Conservation (phyloP, 345 rosid species). For the Eucalyptus viminalis region DNA sequence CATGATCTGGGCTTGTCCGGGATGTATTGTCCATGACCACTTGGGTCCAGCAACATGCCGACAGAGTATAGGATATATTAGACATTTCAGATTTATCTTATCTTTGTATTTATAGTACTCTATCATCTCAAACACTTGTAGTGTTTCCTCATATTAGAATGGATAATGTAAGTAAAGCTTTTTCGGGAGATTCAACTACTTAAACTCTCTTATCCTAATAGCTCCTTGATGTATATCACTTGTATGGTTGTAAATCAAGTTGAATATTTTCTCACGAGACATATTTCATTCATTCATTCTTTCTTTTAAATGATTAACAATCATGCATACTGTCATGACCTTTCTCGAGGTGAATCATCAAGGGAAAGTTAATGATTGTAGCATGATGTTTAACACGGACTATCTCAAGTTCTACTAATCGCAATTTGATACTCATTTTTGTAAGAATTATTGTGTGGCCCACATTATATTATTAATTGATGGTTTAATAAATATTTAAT, state of each 20-base stretch:
- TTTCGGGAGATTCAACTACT: neutral
- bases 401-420: neutral
- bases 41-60: neutral
- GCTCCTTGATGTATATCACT: too few species aligned
- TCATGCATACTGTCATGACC: fast-evolving
- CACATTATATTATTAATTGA: too few species aligned
- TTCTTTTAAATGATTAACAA: too few species aligned
- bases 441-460: too few species aligned
- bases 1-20: neutral
- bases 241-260: too few species aligned
- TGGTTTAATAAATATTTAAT: too few species aligned
- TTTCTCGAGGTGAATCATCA: neutral
- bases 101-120: too few species aligned
- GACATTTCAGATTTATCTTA: neutral
- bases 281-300: too few species aligned
- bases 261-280: too few species aligned
- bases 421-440: neutral
- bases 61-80: neutral
- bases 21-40: neutral
- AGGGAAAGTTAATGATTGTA: too few species aligned
- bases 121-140: neutral
- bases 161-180: neutral
- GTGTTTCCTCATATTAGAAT: neutral
- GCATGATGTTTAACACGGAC: neutral
- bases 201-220: too few species aligned